A percentile compares a stretch with the other conserved stretches of the same genome.
These are phyloP conservation scores for Mimosa pudica DNA, from an alignment of 306 rosid species.

Conservation along the genomic window DNA sequence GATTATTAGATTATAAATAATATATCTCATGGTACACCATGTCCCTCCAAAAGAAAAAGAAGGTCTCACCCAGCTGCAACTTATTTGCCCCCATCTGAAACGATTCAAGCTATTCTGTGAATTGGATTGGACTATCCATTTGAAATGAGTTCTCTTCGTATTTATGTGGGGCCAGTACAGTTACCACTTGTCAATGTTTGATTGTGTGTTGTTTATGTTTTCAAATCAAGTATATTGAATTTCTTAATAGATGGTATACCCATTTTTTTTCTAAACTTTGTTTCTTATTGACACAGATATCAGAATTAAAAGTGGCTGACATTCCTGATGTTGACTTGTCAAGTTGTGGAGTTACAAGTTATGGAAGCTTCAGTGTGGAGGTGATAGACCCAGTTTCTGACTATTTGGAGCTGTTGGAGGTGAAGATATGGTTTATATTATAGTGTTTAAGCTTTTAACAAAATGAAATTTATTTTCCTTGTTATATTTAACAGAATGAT, in stretches of 20 bases:
- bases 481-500: conserved; percentile 32
- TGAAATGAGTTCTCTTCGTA: not conserved
- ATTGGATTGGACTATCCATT: not conserved
- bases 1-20: conserved; percentile 2
- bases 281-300: conserved; percentile 58
- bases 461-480: not conserved
- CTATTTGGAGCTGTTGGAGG: conserved; percentile 93
- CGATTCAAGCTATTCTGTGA: conserved; percentile 5
- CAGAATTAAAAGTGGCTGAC: conserved; percentile 80
- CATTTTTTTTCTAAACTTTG: conserved; percentile 9
- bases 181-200: not conserved
- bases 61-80: not conserved
- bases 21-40: not conserved
- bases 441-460: not conserved
- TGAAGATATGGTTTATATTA: conserved; percentile 35
- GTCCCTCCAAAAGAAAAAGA: not conserved
- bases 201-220: not conserved
- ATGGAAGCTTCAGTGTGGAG: conserved; percentile 82
- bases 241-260: conserved; percentile 2
- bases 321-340: conserved; percentile 92
- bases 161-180: not conserved
- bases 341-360: conserved; percentile 63
- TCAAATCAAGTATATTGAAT: not conserved
- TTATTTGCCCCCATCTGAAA: conserved; percentile 1
- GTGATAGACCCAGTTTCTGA: conserved; percentile 91